These are phyloP conservation scores for Monosporascus sp. DNA, from an alignment of 2,329 filamentous ascomycete genomes.

Conservation along the genomic window DNA sequence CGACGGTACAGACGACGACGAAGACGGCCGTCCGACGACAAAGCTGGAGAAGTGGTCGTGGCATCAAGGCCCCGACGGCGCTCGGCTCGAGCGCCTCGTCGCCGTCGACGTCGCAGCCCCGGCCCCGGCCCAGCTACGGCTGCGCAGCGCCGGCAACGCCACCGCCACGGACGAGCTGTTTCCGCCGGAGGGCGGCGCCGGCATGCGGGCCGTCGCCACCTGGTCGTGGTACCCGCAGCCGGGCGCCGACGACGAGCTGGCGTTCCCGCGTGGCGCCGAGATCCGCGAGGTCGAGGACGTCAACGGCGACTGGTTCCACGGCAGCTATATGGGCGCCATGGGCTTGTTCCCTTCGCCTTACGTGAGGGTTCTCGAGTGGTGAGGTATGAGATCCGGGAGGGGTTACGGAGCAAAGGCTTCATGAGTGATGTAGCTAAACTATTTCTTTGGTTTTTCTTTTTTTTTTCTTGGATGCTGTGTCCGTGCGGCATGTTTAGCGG, in stretches of 20 bases:
- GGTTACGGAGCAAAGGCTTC: too few species aligned
- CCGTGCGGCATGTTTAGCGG: too few species aligned
- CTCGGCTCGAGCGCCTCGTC: constrained; percentile 41
- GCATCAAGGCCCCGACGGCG: constrained; percentile 29
- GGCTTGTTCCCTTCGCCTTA: constrained; percentile 80
- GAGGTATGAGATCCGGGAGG: not conserved
- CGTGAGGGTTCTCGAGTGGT: constrained; percentile 45
- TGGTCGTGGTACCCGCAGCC: constrained; percentile 75
- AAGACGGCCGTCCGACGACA: constrained; percentile 13
- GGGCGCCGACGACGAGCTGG: constrained; percentile 65
- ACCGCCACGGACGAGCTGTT: constrained; percentile 36
- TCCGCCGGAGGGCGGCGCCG: constrained; percentile 71
- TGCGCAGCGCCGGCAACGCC: constrained; percentile 16
- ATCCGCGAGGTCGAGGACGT: constrained; percentile 79
- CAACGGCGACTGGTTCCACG: constrained; percentile 87
- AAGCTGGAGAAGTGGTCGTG: constrained; percentile 47
- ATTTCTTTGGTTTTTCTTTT: too few species aligned
- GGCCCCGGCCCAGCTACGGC: constrained; percentile 24
- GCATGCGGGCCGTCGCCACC: constrained; percentile 55
- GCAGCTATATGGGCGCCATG: constrained; percentile 73
- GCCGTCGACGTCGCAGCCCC: constrained; percentile 44
- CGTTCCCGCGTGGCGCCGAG: constrained; percentile 79
- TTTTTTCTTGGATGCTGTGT: too few species aligned
- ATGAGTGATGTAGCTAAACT: too few species aligned
- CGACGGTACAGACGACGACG: not conserved